phyloP scores from a whole-genome alignment of 768 basidiomycete species.

The Boletus rufocinnamomeus region DNA sequence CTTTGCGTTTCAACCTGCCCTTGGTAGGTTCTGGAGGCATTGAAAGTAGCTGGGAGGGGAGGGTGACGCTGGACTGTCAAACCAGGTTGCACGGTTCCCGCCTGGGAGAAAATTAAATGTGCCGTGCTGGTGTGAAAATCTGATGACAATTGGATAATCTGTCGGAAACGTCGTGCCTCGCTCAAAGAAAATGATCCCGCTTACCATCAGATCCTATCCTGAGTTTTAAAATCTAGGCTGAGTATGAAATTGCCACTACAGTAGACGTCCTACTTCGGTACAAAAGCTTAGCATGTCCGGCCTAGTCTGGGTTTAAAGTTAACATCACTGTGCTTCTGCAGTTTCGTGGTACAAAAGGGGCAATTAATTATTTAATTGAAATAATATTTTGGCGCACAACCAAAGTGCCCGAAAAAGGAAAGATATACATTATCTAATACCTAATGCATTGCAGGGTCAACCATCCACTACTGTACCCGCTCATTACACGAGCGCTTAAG shows the following conservation, averaged over 20 bases:
- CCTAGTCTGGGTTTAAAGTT: neutral
- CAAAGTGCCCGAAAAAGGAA: neutral
- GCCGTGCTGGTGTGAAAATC: constrained; percentile 33
- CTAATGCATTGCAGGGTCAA: neutral
- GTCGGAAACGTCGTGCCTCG: constrained; percentile 6
- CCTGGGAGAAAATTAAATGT: constrained; percentile 29
- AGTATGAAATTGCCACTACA: neutral
- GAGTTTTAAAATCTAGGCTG: neutral
- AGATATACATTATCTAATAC: neutral
- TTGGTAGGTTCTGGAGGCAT: constrained; percentile 63
- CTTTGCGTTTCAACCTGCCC: constrained; percentile 50
- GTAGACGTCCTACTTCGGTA: too few relatives aligned
- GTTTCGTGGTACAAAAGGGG: too few relatives aligned
- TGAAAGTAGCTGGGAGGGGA: constrained; percentile 12
- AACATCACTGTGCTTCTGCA: too few relatives aligned
- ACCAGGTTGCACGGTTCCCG: constrained; percentile 17
- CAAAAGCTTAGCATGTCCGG: neutral
- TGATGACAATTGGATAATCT: constrained; percentile 19
- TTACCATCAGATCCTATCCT: neutral
- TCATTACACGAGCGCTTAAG: too few relatives aligned
- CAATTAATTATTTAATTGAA: neutral
- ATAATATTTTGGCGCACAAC: neutral
- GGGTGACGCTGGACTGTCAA: constrained; percentile 5
- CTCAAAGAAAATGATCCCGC: neutral
- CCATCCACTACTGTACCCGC: too few relatives aligned